Base-by-base conservation (phyloP, 2,329 filamentous ascomycete genomes). In the Cucurbitaria berberidis region DNA sequence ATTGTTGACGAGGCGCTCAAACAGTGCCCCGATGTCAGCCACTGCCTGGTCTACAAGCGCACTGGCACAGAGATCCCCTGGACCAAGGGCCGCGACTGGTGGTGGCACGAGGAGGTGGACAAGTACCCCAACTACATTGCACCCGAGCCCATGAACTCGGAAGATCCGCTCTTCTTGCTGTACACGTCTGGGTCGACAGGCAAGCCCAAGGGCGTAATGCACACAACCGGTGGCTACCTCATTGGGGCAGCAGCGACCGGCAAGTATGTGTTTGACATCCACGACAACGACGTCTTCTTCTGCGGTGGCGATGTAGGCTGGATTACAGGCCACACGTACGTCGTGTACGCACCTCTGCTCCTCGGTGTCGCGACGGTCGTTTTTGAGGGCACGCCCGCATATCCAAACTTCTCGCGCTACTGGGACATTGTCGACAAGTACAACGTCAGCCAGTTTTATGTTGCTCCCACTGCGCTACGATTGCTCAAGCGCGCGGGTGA, bases 281-380 rank as follows among this genome's bases (percentile, higher is more conserved):
- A 99, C 76, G 89, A 93, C 59, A 87, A 89, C 48, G 95, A 99
- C 76, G 86, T 86, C 60, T 97, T 95, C 84, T 98, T 98, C 84
- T 99, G 95, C 68, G 95, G 93, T 76, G 95, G 95, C 75, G 95
- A 99, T 71, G 93, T 99, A 38, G 95, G 95, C 62, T 99, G 95
- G 95, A 98, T 99, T 74, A 99, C 95, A 26, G 95, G 95, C 16
- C 95, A 99, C 80, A 96, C 95, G 21, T 99, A 99, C 69, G 93
- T 98, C 51, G 93, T 99, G 34, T 99, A 99, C 74, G 92, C 95
- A 10, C 95, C 95, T 60, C 83, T 99, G 47, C 83, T 99, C 40
- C 86, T 98, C 42, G 95, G 95, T 80, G 89, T 96, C 57, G 87
- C 93, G 9, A 98, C 93, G 0, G 91, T 99, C 16, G 93, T 99